Conservation (phyloP, 257 asterid species). For the Gardenia jasminoides region DNA sequence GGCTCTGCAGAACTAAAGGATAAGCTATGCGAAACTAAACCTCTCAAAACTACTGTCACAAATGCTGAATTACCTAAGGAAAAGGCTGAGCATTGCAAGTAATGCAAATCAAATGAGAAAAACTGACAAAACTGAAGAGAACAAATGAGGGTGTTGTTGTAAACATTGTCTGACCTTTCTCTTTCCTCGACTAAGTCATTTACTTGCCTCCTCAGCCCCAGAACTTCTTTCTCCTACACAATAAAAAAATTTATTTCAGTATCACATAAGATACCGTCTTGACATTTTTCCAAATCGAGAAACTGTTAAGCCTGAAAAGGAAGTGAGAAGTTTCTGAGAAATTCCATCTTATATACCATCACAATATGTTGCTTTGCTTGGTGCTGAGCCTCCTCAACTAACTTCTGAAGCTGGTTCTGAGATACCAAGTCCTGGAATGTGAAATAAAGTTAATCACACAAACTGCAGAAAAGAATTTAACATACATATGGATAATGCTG, state of each 20-base stretch:
- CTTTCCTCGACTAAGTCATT: slow-evolving; percentile 62
- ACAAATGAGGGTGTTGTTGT: not conserved
- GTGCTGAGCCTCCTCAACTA: slow-evolving; percentile 73
- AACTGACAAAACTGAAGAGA: not conserved
- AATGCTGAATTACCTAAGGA: not conserved
- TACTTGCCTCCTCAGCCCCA: slow-evolving; percentile 52
- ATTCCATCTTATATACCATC: slow-evolving; percentile 44
- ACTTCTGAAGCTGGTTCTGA: slow-evolving; percentile 70
- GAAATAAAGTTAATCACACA: slow-evolving; percentile 7
- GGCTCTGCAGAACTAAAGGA: not conserved
- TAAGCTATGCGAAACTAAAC: not conserved
- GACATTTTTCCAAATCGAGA: not conserved
- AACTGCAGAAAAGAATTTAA: slow-evolving; percentile 9
- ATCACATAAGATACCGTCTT: not conserved
- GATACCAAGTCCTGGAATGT: slow-evolving; percentile 57
- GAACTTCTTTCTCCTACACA: slow-evolving; percentile 60
- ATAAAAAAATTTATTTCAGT: not conserved
- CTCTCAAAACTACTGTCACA: not conserved
- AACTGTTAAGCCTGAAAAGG: not conserved
- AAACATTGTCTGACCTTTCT: slow-evolving; percentile 45
- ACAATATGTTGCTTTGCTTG: slow-evolving; percentile 47
- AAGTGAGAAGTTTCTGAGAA: slow-evolving; percentile 14
- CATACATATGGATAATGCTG: slow-evolving; percentile 6
- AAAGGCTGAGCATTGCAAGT: not conserved
- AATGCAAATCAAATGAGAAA: not conserved